Evolutionary conservation across 805 yeast genomes (phyloP).

Genomic region (Kodamaea kaohsiungensis): DNA sequence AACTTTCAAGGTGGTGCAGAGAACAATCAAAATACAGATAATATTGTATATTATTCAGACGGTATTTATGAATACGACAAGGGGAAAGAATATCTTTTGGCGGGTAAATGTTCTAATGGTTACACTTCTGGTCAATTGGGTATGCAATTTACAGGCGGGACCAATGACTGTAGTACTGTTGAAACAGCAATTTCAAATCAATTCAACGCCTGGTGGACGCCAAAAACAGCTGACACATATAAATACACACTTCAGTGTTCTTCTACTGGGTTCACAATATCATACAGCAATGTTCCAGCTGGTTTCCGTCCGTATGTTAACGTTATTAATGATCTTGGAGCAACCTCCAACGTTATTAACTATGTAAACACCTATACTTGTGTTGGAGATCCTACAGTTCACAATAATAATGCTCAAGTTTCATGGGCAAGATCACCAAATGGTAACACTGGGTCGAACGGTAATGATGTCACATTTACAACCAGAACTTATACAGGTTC

Average conservation of each 20-base stretch:
- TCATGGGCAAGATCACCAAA: conserved; percentile 9
- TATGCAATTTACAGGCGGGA: conserved; percentile 12
- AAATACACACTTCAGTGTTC: conserved; percentile 17
- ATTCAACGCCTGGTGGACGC: conserved; percentile 22
- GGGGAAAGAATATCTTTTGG: conserved; percentile 11
- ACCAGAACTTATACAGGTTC: conserved; percentile 18
- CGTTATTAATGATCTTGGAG: conserved; percentile 6
- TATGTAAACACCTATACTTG: conserved; percentile 15
- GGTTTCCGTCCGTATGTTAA: conserved; percentile 28
- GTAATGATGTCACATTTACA: conserved; percentile 7
- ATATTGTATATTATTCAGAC: not conserved
- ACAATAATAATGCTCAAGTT: not conserved
- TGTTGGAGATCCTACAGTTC: conserved; percentile 2
- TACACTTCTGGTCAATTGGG: conserved; percentile 24
- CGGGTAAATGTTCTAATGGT: conserved; percentile 21
- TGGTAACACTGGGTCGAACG: conserved; percentile 9
- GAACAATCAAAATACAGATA: not conserved
- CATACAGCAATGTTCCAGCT: conserved; percentile 25
- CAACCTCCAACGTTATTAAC: not conserved
- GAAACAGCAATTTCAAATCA: conserved; percentile 21
- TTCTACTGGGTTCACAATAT: not conserved
- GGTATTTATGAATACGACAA: conserved; percentile 13
- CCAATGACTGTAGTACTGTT: conserved; percentile 21
- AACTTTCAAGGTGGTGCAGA: conserved; percentile 6
- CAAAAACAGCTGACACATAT: conserved; percentile 10